Conservation (phyloP, 768 basidiomycete genomes). For the Dentipellis sp. region DNA sequence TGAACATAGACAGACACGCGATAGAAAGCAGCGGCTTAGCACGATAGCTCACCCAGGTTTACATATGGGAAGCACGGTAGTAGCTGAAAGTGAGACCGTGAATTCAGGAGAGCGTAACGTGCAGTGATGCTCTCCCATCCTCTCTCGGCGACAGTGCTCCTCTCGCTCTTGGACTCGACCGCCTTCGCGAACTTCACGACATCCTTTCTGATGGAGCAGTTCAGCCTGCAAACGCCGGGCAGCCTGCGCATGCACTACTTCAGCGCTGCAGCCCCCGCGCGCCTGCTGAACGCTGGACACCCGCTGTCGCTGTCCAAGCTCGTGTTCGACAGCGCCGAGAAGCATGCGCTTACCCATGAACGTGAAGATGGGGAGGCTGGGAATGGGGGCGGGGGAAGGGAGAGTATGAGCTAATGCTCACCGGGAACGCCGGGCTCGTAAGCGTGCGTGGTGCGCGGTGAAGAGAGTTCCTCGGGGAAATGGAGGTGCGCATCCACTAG, state of each 20-base stretch:
- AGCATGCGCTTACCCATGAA: slow-evolving; percentile 45
- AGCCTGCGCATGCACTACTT: slow-evolving; percentile 83
- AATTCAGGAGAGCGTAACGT: too few species aligned
- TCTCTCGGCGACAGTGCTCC: slow-evolving; percentile 82
- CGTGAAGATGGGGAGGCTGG: slow-evolving; percentile 28
- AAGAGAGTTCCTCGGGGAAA: slow-evolving; percentile 89
- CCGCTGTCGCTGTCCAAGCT: slow-evolving; percentile 96
- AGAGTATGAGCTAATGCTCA: slow-evolving; percentile 19
- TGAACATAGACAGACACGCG: too few species aligned
- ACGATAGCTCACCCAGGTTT: too few species aligned
- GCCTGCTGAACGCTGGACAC: slow-evolving; percentile 68
- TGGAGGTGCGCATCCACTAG: slow-evolving; percentile 95
- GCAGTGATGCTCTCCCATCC: slow-evolving; percentile 72
- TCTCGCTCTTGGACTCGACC: slow-evolving; percentile 89
- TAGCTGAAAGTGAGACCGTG: too few species aligned
- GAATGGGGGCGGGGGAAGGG: too few species aligned
- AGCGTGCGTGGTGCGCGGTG: slow-evolving; percentile 88
- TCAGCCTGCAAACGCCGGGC: slow-evolving; percentile 78
- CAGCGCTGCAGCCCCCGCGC: slow-evolving; percentile 76
- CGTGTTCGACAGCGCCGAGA: slow-evolving; percentile 81
- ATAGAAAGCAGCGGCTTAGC: too few species aligned
- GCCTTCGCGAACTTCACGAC: slow-evolving; percentile 94
- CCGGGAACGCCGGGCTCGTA: slow-evolving; percentile 91
- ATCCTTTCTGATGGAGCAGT: slow-evolving; percentile 63
- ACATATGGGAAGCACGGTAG: too few species aligned